Evolutionary conservation across 768 basidiomycete genomes (phyloP), one percentile per base, ranked within the genome.

Genomic region (Suillus paluster): DNA sequence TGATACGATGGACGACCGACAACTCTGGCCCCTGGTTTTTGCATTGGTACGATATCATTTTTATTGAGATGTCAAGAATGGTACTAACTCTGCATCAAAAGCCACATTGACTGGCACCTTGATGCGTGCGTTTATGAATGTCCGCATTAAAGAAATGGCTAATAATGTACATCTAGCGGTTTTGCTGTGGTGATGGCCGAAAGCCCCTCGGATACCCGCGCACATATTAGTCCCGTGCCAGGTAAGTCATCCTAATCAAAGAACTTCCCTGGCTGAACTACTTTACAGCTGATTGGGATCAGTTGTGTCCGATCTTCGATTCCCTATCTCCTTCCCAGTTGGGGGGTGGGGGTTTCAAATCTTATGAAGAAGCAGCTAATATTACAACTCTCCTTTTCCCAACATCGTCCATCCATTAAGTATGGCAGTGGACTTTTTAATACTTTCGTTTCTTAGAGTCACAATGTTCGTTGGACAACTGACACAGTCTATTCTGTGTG

Each of bases 1-100:
- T 77, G 7, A 69, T 86, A 27, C 77, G 83, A 42, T 85, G 82
- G 74, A 67, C 72, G 11, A 83, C 84, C 2, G 82, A 86, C 63
- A 86, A 86, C 69, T 81, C 85, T 1, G 84, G 83, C 9, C 76
- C 78, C 12, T 82, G 80, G 67, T 64, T 66, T 55, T 61, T 59
- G n/a, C 63, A 66, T 50, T 66, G 64, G 68, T 67, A 56, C 41
- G 67, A 15, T 11, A 23, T 19, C 48, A 4, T 41, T n/a, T n/a
- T n/a, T 6, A 23, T 34, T 4, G 8, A 17, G 10, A 3, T 45
- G 5, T 25, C 19, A 5, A 34, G 38, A 11, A 19, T 27, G 15
- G 1, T 33, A 21, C 15, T 69, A 7, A 19, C 45, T 10, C 34
- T 25, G 17, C 17, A 25, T 42, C 5, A 15, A 39, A 5, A 66